A percentile compares a stretch with the other conserved stretches of the same genome.
These are phyloP conservation scores for Tricholoma saponaceum DNA, from an alignment of 768 basidiomycete genomes.

Conservation along the genomic window DNA sequence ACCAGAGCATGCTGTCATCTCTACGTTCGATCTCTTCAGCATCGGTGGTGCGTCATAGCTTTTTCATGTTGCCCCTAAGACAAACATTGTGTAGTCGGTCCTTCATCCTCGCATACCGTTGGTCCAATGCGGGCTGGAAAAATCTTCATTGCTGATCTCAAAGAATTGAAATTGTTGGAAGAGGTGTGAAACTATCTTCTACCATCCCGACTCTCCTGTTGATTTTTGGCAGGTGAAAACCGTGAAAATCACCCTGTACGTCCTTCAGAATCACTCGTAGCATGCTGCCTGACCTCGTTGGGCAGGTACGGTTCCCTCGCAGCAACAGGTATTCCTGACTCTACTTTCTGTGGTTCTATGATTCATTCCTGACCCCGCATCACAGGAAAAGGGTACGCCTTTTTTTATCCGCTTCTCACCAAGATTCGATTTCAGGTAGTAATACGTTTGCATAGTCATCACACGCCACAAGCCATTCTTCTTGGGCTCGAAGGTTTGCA, in stretches of 20 bases:
- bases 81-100: slow-evolving; percentile 34
- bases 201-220: slow-evolving; percentile 1
- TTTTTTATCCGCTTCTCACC: background rate
- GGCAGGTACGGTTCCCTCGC: slow-evolving; percentile 86
- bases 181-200: slow-evolving; percentile 38
- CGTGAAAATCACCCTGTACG: slow-evolving; percentile 83
- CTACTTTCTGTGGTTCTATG: background rate
- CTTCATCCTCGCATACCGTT: slow-evolving; percentile 49
- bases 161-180: slow-evolving; percentile 62
- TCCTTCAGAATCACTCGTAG: slow-evolving; percentile 1
- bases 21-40: slow-evolving; percentile 89
- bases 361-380: slow-evolving; percentile 5
- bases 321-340: slow-evolving; percentile 64
- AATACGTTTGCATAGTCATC: slow-evolving; percentile 49
- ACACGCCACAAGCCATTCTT: slow-evolving; percentile 83
- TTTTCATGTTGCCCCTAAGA: background rate
- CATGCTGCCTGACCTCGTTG: slow-evolving; percentile 1
- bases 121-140: slow-evolving; percentile 83
- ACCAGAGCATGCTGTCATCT: slow-evolving; percentile 86
- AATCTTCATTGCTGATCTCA: slow-evolving; percentile 78
- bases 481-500: slow-evolving; percentile 68
- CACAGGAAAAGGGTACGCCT: slow-evolving; percentile 70
- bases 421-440: background rate
- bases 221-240: slow-evolving; percentile 51
- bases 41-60: slow-evolving; percentile 63